phyloP scores from a whole-genome alignment of 2,329 filamentous ascomycete genomes.

The Fusarium verrucosum region DNA sequence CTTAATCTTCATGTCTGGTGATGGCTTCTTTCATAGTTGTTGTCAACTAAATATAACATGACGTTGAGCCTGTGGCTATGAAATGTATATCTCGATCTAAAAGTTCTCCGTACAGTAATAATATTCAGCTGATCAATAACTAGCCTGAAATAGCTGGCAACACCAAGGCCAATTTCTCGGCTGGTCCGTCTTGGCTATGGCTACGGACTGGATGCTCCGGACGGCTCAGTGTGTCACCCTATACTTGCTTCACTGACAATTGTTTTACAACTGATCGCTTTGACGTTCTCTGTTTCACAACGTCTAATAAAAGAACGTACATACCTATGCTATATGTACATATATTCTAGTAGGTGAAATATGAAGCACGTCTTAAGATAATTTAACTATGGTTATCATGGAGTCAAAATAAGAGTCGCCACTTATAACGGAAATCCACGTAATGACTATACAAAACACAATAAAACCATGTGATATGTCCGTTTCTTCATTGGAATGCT shows the following conservation, averaged over 20 bases:
- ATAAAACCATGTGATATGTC: background rate
- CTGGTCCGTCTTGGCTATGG: background rate
- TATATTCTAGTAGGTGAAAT: background rate
- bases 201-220: slow-evolving; percentile 5
- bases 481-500: background rate
- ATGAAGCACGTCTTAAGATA: background rate
- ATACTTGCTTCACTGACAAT: background rate
- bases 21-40: background rate
- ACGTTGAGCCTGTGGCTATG: no score
- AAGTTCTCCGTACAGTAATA: background rate
- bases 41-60: background rate
- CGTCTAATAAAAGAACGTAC: background rate
- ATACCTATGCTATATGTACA: no score
- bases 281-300: no score
- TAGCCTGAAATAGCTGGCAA: background rate
- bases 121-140: background rate
- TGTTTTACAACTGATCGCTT: background rate
- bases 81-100: background rate
- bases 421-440: background rate
- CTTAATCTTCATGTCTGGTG: background rate
- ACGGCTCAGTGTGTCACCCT: background rate
- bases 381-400: background rate
- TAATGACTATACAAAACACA: background rate
- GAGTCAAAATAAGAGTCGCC: no score
- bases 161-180: background rate